phyloP scores from a whole-genome alignment of 371 early-diverging fungal species.

The Mortierella polycephala region DNA sequence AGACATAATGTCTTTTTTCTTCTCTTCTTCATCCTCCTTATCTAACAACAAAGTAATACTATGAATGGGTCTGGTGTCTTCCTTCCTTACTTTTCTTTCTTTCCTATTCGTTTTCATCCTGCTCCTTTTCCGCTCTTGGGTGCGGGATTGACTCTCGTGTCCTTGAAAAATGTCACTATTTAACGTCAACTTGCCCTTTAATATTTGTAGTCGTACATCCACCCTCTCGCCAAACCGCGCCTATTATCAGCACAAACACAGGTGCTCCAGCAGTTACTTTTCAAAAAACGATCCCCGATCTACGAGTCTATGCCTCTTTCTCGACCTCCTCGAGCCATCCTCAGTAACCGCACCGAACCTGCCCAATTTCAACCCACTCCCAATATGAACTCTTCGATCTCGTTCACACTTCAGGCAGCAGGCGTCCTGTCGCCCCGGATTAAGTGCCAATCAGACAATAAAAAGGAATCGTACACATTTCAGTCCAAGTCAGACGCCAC shows the following conservation, averaged over 20 bases:
- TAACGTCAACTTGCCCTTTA: conserved; percentile 3
- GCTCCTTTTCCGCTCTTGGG: not conserved
- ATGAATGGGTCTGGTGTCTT: not conserved
- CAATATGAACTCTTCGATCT: conserved; percentile 33
- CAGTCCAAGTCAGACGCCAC: conserved; percentile 42
- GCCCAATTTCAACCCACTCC: conserved; percentile 19
- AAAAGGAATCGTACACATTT: conserved; percentile 47
- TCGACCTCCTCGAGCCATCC: conserved; percentile 27
- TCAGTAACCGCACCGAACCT: conserved; percentile 26
- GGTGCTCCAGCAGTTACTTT: conserved; percentile 16
- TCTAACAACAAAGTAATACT: conserved; percentile 40
- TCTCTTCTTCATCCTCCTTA: conserved; percentile 13
- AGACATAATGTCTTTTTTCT: conserved; percentile 21
- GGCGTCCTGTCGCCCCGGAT: conserved; percentile 51
- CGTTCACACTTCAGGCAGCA: conserved; percentile 36
- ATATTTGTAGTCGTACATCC: conserved; percentile 10
- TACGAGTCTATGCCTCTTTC: conserved; percentile 13
- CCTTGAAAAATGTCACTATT: not conserved
- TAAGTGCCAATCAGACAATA: conserved; percentile 48
- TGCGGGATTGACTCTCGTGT: not conserved
- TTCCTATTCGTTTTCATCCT: not conserved
- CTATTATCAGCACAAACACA: conserved; percentile 7
- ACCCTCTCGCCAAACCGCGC: conserved; percentile 7
- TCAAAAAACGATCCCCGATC: conserved; percentile 23
- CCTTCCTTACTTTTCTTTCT: not conserved